Percentiles rank a stretch among this genome's conserved stretches.
Conservation (phyloP, 257 asterid species). For the Fraxinus cuspidata region DNA sequence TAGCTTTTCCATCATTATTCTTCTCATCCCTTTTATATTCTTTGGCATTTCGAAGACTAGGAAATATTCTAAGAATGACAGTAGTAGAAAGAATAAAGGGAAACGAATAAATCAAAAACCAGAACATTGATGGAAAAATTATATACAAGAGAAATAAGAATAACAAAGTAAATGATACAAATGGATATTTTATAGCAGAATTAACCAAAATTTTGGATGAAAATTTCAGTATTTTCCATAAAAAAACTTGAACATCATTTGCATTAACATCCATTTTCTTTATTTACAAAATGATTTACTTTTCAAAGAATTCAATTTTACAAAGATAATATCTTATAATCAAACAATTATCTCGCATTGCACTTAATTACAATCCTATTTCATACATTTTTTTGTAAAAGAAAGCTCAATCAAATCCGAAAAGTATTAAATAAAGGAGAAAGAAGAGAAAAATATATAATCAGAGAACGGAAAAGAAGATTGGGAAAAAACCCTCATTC, state of each 20-base stretch:
- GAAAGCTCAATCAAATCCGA: not conserved
- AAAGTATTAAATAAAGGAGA: not conserved
- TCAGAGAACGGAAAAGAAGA: not conserved
- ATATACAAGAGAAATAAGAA: constrained; percentile 44
- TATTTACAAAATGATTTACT: not conserved
- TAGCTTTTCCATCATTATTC: constrained; percentile 15
- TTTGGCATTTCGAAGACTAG: constrained; percentile 20
- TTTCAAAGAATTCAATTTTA: constrained; percentile 8
- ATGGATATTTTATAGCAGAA: constrained; percentile 43
- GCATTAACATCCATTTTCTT: constrained; percentile 49
- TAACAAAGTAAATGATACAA: constrained; percentile 37
- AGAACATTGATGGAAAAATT: constrained; percentile 50
- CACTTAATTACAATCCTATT: not conserved
- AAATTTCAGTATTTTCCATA: constrained; percentile 35
- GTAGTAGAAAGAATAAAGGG: constrained; percentile 35
- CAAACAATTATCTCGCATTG: not conserved
- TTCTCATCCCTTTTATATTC: constrained; percentile 17
- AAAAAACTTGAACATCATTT: constrained; percentile 42
- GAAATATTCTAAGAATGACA: constrained; percentile 10
- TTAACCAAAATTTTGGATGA: constrained; percentile 34
- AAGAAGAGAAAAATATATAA: not conserved
- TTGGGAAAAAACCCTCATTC: constrained; percentile 6
- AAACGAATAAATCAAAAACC: constrained; percentile 52
- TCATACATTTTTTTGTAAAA: not conserved
- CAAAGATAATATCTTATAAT: not conserved